Base-by-base conservation (phyloP, 1,139 yeast species). In the Sugiyamaella xylanicola region DNA sequence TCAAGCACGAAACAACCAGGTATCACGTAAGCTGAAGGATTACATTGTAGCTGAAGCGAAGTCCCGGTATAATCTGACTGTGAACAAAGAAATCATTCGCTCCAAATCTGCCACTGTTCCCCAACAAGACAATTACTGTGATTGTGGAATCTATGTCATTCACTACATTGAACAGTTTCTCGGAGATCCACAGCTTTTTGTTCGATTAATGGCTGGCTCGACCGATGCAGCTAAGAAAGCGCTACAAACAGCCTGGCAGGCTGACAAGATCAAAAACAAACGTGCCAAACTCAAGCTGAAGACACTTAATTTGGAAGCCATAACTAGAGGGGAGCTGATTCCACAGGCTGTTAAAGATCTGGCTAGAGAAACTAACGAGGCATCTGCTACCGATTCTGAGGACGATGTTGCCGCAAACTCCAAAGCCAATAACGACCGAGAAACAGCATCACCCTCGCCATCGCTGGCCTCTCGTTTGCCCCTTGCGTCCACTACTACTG, bases 141-240 rank as follows among this genome's bases (percentile, higher is more conserved):
- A 95, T 69, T 95, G 99, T 73, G 99, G 99, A 0, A 83, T 95
- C 20, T 97, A 89, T 72, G 87, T 93, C 3, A 85, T 95, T 22
- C 86, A 86, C 65, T 93, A 89, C 65, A 81, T 88, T 20, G 79
- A 81, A 59, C 81, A 80, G 63, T 87, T 92, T 74, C 74, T 89
- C 51, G 72, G 75, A 37, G 72, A 79, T 48, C 83, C 85, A 0
- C 67, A 68, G 0, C 74, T 68, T 43, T 82, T 88, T 57, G 76
- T 84, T 40, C 68, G 70, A 36, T 63, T 81, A 11, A 85, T 91
- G 89, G 71, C 60, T 16, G 36, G 41, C 45, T 21, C 39, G 27
- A 40, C 47, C 46, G 50, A 63, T 43, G 46, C 32, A 58, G 37
- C 56, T 37, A 49, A 48, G 40, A 16, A 48, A 21, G 54, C 46